phyloP scores from a whole-genome alignment of 257 asterid species.

The Solanum commersonii region DNA sequence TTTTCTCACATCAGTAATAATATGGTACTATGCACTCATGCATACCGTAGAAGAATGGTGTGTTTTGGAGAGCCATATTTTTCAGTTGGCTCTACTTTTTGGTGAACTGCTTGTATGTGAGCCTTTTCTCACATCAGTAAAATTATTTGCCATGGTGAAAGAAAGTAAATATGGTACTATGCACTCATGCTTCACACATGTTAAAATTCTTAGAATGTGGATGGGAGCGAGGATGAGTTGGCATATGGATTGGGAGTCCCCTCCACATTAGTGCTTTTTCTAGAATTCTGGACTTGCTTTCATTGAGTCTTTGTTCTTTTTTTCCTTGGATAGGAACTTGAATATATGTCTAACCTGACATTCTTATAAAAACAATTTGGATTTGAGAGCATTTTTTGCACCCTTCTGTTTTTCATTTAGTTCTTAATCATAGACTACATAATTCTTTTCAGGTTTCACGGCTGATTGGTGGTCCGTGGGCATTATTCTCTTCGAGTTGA shows the following conservation, averaged over 20 bases:
- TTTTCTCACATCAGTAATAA: neutral
- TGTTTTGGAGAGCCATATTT: neutral
- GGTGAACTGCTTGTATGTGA: neutral
- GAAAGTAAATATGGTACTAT: neutral
- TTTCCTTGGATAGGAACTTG: neutral
- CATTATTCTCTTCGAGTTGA: slow-evolving; percentile 85
- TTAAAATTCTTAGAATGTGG: neutral
- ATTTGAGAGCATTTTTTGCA: neutral
- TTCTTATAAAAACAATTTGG: neutral
- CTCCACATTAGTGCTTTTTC: neutral
- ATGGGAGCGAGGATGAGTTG: neutral
- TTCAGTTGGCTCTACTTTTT: neutral
- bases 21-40: neutral
- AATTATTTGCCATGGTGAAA: neutral
- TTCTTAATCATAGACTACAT: neutral
- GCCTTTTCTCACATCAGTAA: neutral
- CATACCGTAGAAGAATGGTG: neutral
- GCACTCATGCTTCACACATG: neutral
- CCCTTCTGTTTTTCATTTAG: neutral
- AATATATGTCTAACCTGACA: neutral
- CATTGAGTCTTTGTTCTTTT: neutral
- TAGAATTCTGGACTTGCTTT: neutral
- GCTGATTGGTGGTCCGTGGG: slow-evolving; percentile 99
- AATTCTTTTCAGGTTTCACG: slow-evolving; percentile 50
- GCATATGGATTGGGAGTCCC: neutral